Base-by-base conservation (phyloP, 371 early-diverging fungal genomes). In the Mucor indicus region DNA sequence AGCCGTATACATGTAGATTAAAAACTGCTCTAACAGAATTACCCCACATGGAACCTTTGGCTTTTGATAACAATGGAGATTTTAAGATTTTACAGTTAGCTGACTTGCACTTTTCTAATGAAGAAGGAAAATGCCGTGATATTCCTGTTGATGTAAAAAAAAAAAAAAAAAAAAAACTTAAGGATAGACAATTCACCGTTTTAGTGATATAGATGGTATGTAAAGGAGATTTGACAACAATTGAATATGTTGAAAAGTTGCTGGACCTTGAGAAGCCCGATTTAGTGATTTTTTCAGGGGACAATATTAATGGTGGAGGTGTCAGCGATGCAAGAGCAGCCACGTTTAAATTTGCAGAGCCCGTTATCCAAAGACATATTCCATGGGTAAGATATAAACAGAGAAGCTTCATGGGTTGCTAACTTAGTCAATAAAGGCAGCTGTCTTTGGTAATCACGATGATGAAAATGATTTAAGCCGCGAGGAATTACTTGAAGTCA, bases 371-470 rank as follows among this genome's bases (percentile, higher is more conserved):
- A 15, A 55, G 65, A 20, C 62, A 60, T 1, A 69, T 80, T 13
- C 80, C 79, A 15, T 80, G 77, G 76, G 61, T 65, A 52, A 25
- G 37, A 17, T 12, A 6, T 8, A 8, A 29, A 12, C 30, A 29
- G n/a, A n/a, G n/a, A n/a, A n/a, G n/a, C n/a, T n/a, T n/a, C n/a
- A n/a, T n/a, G n/a, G n/a, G n/a, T n/a, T n/a, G n/a, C n/a, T n/a
- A n/a, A n/a, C n/a, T n/a, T n/a, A n/a, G n/a, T n/a, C n/a, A 21
- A 19, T 4, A 17, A 25, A 64, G 61, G 77, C 78, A 17, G 69
- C 69, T 32, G 53, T 79, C 2, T 80, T 77, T 59, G 83, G 83
- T 7, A 77, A 79, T 35, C 76, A 79, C 30, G 83, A 83, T 48
- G 72, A 80, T 27, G 69, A 67, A 41, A 69, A 62, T 23, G 77